A percentile compares a stretch with the other conserved stretches of the same genome.
Evolutionary conservation across 225 moss, liverwort and hornwort genomes (phyloP).

Genomic region (Asterella californica): DNA sequence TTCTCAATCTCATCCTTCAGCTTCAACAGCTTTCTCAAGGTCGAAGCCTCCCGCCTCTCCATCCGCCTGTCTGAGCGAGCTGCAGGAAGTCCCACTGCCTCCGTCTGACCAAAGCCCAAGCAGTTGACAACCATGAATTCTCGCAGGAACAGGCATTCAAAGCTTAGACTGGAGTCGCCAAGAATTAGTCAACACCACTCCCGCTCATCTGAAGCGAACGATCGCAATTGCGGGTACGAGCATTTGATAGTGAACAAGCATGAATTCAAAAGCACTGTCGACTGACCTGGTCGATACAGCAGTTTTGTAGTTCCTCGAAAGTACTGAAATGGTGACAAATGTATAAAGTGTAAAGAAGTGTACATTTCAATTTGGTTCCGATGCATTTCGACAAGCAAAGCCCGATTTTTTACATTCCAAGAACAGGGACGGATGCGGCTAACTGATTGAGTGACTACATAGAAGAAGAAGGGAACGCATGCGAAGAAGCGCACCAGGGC

Average conservation of each 20-base stretch:
- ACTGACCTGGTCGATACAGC: constrained; percentile 9
- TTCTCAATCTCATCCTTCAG: constrained; percentile 23
- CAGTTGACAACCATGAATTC: background rate
- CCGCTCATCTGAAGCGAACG: background rate
- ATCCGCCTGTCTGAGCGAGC: background rate
- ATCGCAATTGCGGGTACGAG: background rate
- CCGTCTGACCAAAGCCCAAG: background rate
- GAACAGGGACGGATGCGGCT: no score
- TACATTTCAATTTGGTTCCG: background rate
- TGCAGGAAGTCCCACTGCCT: background rate
- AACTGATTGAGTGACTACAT: background rate
- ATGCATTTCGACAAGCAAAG: no score
- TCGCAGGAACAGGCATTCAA: no score
- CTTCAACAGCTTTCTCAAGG: constrained; percentile 18
- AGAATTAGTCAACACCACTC: background rate
- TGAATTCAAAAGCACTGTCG: background rate
- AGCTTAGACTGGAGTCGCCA: no score
- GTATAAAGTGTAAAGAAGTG: background rate
- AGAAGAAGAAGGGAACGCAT: background rate
- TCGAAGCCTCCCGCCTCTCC: constrained; percentile 5
- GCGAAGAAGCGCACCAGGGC: constrained; percentile 17
- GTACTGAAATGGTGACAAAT: constrained; percentile 8
- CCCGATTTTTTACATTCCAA: no score
- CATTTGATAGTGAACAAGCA: background rate
- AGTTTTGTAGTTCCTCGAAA: constrained; percentile 24